Evolutionary conservation across 805 yeast genomes (phyloP).

Genomic region (Sugiyamaella boreocaroliniensis): DNA sequence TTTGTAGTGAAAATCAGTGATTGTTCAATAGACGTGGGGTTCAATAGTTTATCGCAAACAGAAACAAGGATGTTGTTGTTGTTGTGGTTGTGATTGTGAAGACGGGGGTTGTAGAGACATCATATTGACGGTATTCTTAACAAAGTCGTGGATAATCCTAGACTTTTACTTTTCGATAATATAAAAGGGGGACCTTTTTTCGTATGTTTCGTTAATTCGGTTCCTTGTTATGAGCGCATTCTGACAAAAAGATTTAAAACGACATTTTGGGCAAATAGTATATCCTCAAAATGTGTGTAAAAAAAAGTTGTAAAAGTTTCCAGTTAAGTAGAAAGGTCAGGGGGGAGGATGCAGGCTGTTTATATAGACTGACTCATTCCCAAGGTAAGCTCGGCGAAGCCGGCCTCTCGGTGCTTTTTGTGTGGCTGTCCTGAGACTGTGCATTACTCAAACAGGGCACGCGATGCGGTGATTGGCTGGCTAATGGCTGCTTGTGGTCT

Average conservation of each 20-base stretch:
- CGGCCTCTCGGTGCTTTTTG: background rate
- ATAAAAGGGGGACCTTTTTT: background rate
- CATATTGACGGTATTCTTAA: conserved; percentile 9
- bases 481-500: no score
- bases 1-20: background rate
- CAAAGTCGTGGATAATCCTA: conserved; percentile 6
- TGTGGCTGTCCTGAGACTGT: background rate
- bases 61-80: conserved; percentile 1
- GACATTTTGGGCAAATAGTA: conserved; percentile 2
- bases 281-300: background rate
- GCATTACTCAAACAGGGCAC: background rate
- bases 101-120: conserved; percentile 7
- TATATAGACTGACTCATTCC: conserved; percentile 5
- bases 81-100: conserved; percentile 7
- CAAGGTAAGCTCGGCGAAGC: background rate
- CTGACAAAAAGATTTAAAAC: conserved; percentile 5
- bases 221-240: background rate
- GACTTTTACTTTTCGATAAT: conserved; percentile 6
- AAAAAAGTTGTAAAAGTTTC: background rate
- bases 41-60: conserved; percentile 2
- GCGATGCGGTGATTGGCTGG: background rate
- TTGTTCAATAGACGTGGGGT: background rate
- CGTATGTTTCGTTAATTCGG: background rate
- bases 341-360: background rate
- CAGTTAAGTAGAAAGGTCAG: background rate